These are phyloP conservation scores for Fraxinus paxiana DNA, from an alignment of 305 asterid species.

Conservation along the genomic window DNA sequence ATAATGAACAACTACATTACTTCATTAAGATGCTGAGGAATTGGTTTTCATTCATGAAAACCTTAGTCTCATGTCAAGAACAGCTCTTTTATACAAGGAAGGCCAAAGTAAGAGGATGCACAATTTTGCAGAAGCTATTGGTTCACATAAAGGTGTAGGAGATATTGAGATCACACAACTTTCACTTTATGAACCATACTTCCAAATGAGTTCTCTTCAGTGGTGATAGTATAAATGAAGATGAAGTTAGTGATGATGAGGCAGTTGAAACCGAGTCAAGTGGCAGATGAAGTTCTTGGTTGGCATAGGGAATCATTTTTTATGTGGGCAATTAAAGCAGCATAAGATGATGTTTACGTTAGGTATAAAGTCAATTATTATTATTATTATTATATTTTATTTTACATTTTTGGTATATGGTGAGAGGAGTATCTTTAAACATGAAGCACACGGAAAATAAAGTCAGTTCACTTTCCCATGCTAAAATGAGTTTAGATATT, in stretches of 20 bases:
- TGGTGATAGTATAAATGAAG: not conserved
- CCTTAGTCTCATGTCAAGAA: not conserved
- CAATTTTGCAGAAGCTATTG: not conserved
- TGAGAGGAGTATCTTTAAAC: not conserved
- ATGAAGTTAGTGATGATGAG: not conserved
- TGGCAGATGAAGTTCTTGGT: not conserved
- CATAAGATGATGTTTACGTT: not conserved
- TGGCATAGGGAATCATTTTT: not conserved
- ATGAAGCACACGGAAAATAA: not conserved
- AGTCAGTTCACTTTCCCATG: not conserved
- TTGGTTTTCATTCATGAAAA: not conserved
- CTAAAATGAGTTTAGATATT: not conserved
- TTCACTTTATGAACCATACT: not conserved
- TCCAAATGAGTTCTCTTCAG: not conserved
- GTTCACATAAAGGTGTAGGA: not conserved
- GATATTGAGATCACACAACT: not conserved
- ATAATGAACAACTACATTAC: not conserved
- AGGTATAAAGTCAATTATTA: not conserved
- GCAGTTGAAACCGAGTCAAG: not conserved
- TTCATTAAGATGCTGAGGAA: not conserved
- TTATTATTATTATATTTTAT: too few relatives aligned
- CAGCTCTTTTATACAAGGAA: not conserved
- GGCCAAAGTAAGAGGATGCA: not conserved
- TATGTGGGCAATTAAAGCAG: not conserved
- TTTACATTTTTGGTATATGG: not conserved